Evolutionary conservation across 2,329 filamentous ascomycete species (phyloP).

Genomic region (Diaporthe helianthi): DNA sequence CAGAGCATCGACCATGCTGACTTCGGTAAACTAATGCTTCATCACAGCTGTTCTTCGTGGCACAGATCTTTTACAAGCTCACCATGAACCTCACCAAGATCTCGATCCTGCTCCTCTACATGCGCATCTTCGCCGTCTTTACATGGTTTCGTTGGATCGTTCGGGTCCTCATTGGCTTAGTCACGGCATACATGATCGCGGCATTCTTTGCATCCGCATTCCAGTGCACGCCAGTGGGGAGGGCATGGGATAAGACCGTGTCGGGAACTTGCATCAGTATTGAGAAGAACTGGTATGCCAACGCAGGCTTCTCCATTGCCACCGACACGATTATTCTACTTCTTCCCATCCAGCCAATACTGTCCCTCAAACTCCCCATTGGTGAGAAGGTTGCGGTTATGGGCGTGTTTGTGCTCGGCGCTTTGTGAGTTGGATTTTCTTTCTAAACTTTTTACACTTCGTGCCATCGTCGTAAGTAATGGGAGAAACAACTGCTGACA

Average conservation of each 20-base stretch:
- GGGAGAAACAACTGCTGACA: neutral
- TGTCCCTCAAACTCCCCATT: constrained; percentile 5
- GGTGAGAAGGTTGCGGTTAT: constrained; percentile 4
- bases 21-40: neutral
- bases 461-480: neutral
- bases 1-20: no score
- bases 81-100: constrained; percentile 15
- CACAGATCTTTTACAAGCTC: constrained; percentile 11
- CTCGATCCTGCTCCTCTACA: neutral
- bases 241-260: neutral
- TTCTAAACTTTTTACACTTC: no score
- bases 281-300: constrained; percentile 15
- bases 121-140: constrained; percentile 6
- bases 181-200: constrained; percentile 14
- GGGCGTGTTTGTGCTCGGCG: constrained; percentile 1
- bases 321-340: neutral
- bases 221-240: neutral
- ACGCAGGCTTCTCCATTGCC: constrained; percentile 6
- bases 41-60: constrained; percentile 5
- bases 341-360: constrained; percentile 2
- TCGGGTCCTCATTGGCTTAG: constrained; percentile 3
- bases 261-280: constrained; percentile 3
- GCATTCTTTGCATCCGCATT: constrained; percentile 7
- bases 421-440: neutral
- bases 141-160: neutral